Evolutionary conservation across 176 grass and related monocot genomes (phyloP).

Genomic region (Puccinellia tenuiflora): DNA sequence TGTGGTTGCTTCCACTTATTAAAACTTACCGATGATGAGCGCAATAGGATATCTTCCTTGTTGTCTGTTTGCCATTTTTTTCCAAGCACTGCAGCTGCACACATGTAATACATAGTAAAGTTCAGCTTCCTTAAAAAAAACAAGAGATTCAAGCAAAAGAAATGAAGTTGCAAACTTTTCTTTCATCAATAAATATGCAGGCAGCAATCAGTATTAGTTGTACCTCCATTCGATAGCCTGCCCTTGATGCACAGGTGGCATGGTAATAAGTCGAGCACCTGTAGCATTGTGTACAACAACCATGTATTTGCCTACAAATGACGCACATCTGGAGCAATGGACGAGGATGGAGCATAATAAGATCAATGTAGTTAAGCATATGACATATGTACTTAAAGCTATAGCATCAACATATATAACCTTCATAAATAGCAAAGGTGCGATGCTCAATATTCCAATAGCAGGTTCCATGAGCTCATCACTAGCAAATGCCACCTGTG

Average conservation of each 20-base stretch:
- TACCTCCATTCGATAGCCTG: slow-evolving; percentile 97
- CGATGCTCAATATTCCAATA: slow-evolving; percentile 82
- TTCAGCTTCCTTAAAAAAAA: slow-evolving; percentile 4
- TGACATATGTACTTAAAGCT: slow-evolving; percentile 1
- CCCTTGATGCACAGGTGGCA: slow-evolving; percentile 98
- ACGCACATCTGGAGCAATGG: slow-evolving; percentile 73
- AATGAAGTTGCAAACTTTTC: neutral
- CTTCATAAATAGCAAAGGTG: slow-evolving; percentile 85
- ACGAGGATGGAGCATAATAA: slow-evolving; percentile 25
- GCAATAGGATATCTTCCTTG: slow-evolving; percentile 89
- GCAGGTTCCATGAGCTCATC: slow-evolving; percentile 98
- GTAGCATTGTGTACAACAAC: slow-evolving; percentile 93
- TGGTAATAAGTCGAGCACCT: slow-evolving; percentile 96
- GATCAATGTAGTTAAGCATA: slow-evolving; percentile 10
- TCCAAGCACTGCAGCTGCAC: slow-evolving; percentile 78
- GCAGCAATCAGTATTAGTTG: slow-evolving; percentile 18
- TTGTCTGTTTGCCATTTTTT: slow-evolving; percentile 84
- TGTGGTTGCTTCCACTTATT: neutral
- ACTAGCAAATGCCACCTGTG: slow-evolving; percentile 91
- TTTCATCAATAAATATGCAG: slow-evolving; percentile 4
- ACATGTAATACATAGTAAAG: slow-evolving; percentile 16
- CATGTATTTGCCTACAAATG: slow-evolving; percentile 99
- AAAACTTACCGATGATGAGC: slow-evolving; percentile 76
- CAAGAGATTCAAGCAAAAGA: neutral
- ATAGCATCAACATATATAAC: slow-evolving; percentile 35